Evolutionary conservation across 441 rosid species (phyloP).

Genomic region (Pelargonium australe): DNA sequence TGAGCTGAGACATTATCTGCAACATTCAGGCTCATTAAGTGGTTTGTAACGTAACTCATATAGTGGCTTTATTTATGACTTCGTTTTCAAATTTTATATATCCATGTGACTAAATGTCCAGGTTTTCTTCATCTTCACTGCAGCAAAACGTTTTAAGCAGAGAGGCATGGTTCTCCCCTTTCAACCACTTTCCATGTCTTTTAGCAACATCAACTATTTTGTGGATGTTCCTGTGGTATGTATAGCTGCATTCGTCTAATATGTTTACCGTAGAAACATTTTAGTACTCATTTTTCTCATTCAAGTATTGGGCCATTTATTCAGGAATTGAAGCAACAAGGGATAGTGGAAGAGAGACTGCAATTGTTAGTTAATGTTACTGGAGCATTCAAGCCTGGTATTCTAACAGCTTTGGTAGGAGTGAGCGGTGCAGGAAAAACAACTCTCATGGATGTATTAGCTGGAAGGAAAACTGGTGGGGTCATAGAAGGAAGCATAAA

Average conservation of each 20-base stretch:
- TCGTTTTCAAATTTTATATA: not conserved
- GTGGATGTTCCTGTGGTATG: conserved; percentile 72
- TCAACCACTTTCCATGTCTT: conserved; percentile 64
- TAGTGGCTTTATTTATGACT: conserved; percentile 16
- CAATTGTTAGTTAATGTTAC: conserved; percentile 63
- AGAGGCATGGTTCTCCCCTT: conserved; percentile 90
- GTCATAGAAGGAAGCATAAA: conserved; percentile 50
- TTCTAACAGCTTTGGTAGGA: conserved; percentile 89
- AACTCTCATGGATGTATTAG: conserved; percentile 68
- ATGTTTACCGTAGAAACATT: not conserved
- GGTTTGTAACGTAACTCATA: conserved; percentile 36
- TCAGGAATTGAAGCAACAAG: conserved; percentile 63
- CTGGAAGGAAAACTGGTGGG: conserved; percentile 70
- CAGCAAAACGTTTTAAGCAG: conserved; percentile 65
- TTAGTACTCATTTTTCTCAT: not conserved
- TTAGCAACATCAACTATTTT: conserved; percentile 49
- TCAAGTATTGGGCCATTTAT: not conserved
- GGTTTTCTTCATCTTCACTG: conserved; percentile 22
- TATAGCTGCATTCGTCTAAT: conserved; percentile 3
- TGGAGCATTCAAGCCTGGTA: conserved; percentile 88
- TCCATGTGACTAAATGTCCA: conserved; percentile 2
- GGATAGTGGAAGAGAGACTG: conserved; percentile 45
- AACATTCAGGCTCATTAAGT: conserved; percentile 66
- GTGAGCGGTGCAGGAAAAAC: conserved; percentile 91
- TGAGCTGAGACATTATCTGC: conserved; percentile 63